Evolutionary conservation across 225 moss, liverwort and hornwort species (phyloP), one percentile per base, ranked within the genome.

Genomic region (Lunularia cruciata): DNA sequence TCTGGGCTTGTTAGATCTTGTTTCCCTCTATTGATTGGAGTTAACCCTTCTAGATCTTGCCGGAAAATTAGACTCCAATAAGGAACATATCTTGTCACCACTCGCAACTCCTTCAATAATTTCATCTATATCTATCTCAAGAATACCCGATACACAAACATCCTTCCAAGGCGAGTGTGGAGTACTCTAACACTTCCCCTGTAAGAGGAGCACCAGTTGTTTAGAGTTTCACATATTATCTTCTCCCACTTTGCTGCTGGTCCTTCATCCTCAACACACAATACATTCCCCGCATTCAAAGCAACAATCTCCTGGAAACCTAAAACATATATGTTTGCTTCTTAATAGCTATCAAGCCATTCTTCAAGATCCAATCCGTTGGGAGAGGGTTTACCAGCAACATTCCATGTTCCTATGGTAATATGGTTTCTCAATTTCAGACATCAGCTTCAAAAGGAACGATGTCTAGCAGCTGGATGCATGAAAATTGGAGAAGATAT

Each of bases 241-340:
- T 62, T 76, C 72, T 96, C 95, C 95, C 95, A 96, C 76, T 67
- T 85, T 20, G 75, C 82, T 63, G 88, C 88, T 76, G 95, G 95
- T 56, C 81, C 88, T 72, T 85, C 84, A 69, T 96, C 87, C 80
- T 96, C 92, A 36, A 88, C 67, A 69, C 88, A 87, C 15, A 96
- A 72, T 42, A 96, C 95, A 82, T 92, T 96, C 76, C 88, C 90
- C 65, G 92, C 92, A 77, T 87, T 96, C 76, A 96, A 73, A 14
- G 95, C 92, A 68, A 96, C 92, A 54, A 96, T 87, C 78, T 96
- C 95, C 84, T 96, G 95, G 75, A 96, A 96, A 55, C 95, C 92
- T 63, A 93, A 77, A 51, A 93, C 88, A 37, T 87, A 93, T 57
- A 90, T 83, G 43, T 93, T 90, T 65, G 90, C 90, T 38, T 86